phyloP scores from a whole-genome alignment of 176 grass and related monocot species.

The Rhipidocladum racemiflorum region DNA sequence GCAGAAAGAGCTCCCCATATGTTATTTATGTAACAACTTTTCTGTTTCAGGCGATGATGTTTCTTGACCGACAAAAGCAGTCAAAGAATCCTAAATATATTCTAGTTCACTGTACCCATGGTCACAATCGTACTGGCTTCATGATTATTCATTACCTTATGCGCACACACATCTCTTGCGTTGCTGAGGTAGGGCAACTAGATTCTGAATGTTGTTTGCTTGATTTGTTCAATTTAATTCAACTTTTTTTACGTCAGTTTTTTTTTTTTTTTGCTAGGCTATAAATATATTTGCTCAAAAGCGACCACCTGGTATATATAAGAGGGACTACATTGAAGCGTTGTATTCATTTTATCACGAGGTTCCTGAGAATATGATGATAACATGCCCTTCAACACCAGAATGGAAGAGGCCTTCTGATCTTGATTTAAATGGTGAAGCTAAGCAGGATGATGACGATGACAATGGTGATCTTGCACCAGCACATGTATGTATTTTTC shows the following conservation, averaged over 20 bases:
- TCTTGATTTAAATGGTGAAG: slow-evolving; percentile 97
- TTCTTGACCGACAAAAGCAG: slow-evolving; percentile 72
- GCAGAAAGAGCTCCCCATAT: background rate
- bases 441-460: slow-evolving; percentile 82
- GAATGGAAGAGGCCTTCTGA: slow-evolving; percentile 89
- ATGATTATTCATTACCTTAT: slow-evolving; percentile 99
- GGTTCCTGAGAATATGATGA: slow-evolving; percentile 63
- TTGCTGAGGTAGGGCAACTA: slow-evolving; percentile 59
- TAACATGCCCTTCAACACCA: slow-evolving; percentile 79
- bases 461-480: slow-evolving; percentile 53
- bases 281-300: slow-evolving; percentile 63
- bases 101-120: slow-evolving; percentile 99
- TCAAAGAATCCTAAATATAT: slow-evolving; percentile 75
- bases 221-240: background rate
- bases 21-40: slow-evolving; percentile 7
- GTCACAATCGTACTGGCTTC: slow-evolving; percentile 98
- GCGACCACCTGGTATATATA: slow-evolving; percentile 97
- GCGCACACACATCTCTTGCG: slow-evolving; percentile 60
- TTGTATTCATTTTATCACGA: slow-evolving; percentile 96
- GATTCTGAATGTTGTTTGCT: slow-evolving; percentile 15
- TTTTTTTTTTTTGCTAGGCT: slow-evolving; percentile 40
- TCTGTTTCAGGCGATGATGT: slow-evolving; percentile 72
- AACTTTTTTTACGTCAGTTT: slow-evolving; percentile 16
- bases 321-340: slow-evolving; percentile 89
- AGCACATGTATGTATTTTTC: slow-evolving; percentile 48